Evolutionary conservation across 208 protist genomes (phyloP).

Genomic region (Trypanosoma brucei): DNA sequence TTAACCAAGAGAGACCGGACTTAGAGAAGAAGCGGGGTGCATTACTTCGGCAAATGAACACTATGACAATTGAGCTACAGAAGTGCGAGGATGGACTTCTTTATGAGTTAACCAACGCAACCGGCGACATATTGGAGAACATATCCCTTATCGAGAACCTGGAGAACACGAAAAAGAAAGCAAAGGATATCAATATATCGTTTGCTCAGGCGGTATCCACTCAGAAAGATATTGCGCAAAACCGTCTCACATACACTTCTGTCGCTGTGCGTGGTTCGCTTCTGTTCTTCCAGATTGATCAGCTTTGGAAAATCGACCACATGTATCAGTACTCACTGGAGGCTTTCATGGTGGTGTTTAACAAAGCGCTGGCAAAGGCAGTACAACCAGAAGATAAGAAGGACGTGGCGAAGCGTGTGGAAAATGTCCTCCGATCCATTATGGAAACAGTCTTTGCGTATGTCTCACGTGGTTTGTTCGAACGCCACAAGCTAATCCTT

Average conservation of each 20-base stretch:
- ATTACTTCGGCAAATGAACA: constrained; percentile 96
- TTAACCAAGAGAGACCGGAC: constrained; percentile 96
- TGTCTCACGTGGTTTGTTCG: constrained; percentile 97
- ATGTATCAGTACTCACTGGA: constrained; percentile 98
- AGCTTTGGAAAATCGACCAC: constrained; percentile 96
- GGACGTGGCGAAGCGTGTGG: constrained; percentile 89
- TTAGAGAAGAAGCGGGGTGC: constrained; percentile 94
- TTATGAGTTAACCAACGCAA: constrained; percentile 92
- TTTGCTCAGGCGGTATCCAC: constrained; percentile 91
- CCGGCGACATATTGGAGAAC: constrained; percentile 96
- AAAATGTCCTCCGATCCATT: constrained; percentile 91
- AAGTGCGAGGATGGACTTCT: constrained; percentile 96
- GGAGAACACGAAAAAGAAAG: constrained; percentile 96
- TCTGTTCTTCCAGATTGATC: constrained; percentile 97
- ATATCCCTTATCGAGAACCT: constrained; percentile 95
- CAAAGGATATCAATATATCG: constrained; percentile 95
- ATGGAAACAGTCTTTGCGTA: constrained; percentile 93
- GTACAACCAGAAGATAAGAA: constrained; percentile 88
- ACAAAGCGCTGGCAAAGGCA: constrained; percentile 93
- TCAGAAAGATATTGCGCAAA: constrained; percentile 93
- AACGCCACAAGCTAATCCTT: constrained; percentile 99
- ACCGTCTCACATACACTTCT: constrained; percentile 93
- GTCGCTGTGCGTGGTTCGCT: constrained; percentile 94
- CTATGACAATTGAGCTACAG: constrained; percentile 98
- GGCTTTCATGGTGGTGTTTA: constrained; percentile 97